Evolutionary conservation across 2,329 filamentous ascomycete species (phyloP).

Genomic region (Aspergillus cejpii): DNA sequence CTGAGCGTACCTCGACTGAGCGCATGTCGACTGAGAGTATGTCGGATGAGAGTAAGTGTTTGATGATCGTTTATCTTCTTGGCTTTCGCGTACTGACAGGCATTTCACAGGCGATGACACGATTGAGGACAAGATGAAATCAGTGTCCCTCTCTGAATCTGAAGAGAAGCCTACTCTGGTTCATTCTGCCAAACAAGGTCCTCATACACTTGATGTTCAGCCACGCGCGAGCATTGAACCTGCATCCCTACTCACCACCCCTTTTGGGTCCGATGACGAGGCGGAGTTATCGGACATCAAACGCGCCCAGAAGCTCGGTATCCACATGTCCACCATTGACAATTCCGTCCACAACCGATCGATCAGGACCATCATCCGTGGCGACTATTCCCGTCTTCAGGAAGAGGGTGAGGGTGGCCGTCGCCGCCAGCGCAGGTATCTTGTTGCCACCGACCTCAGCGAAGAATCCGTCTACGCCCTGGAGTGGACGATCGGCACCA

Average conservation of each 20-base stretch:
- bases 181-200: conserved; percentile 38
- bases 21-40: conserved; percentile 75
- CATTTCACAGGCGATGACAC: conserved; percentile 31
- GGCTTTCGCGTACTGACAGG: conserved; percentile 10
- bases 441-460: conserved; percentile 92
- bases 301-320: conserved; percentile 73
- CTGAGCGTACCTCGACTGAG: no score
- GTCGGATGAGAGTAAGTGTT: conserved; percentile 23
- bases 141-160: conserved; percentile 45
- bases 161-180: conserved; percentile 9
- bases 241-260: conserved; percentile 52
- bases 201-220: conserved; percentile 55
- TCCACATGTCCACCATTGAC: conserved; percentile 70
- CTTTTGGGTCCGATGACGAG: conserved; percentile 78
- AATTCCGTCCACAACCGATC: conserved; percentile 71
- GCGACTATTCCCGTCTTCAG: conserved; percentile 67
- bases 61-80: background rate
- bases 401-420: conserved; percentile 72
- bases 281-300: conserved; percentile 78
- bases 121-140: conserved; percentile 52
- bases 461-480: conserved; percentile 91
- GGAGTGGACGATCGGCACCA: conserved; percentile 95
- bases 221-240: conserved; percentile 76
- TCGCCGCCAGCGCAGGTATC: conserved; percentile 75
- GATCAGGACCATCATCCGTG: conserved; percentile 82